Evolutionary conservation across 208 protist genomes (phyloP), one percentile per base, ranked within the genome.

Genomic region (Wallacemonas collosoma): DNA sequence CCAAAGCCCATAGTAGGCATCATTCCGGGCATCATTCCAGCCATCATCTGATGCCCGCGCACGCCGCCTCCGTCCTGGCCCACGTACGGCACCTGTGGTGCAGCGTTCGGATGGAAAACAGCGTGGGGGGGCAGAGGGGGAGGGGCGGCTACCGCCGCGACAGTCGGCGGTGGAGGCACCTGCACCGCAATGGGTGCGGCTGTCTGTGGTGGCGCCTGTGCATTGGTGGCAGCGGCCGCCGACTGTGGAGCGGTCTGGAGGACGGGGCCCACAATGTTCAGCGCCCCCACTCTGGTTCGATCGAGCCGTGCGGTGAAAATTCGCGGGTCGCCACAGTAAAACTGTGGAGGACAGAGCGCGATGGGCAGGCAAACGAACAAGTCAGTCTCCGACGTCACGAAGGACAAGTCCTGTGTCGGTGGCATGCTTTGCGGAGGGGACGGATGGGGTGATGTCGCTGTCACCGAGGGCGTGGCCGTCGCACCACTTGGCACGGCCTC

Each of bases 351-450:
- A 47, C 79, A 83, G 9, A 83, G 73, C 2, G 69, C 48, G 44
- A 73, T 65, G 35, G 79, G 79, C 4, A 83, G 11, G 57, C 79
- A 83, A 40, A 83, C 70, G 63, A 76, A 83, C 8, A 61, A 17
- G 8, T 80, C 79, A 41, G 15, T 66, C 55, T n/a, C 26, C 35
- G 43, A 43, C n/a, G 12, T 50, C n/a, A 40, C 43, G 45, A 53
- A 51, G 15, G 45, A 12, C 53, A 62, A 14, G n/a, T 57, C 44
- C 2, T 55, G 69, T 26, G 44, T 1, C 14, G n/a, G 3, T 14
- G 39, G 7, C n/a, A 11, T 7, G 17, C 14, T 35, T 51, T 6
- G 60, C 38, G 57, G 43, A 14, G 9, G 68, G 14, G 12, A 43
- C 7, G 57, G 44, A 47, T 14, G 64, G 40, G 48, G 47, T 3